These are phyloP conservation scores for Hamamelis virginiana DNA, from an alignment of 164 flowering plant genomes.

Conservation along the genomic window DNA sequence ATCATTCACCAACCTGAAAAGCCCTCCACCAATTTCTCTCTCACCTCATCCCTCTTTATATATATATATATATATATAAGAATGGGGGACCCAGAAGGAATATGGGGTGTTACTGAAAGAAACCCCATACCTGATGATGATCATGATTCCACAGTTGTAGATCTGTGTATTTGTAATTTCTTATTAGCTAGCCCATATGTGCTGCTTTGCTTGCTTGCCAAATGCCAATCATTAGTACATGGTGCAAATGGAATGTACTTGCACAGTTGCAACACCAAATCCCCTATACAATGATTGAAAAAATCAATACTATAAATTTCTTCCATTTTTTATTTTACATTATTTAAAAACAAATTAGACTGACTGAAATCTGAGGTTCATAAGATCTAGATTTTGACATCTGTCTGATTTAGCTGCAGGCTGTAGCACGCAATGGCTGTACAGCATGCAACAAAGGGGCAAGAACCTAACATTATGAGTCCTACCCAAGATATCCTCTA, in stretches of 20 bases:
- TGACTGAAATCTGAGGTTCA: background rate
- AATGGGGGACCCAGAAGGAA: slow-evolving; percentile 7
- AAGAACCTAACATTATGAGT: background rate
- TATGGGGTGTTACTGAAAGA: slow-evolving; percentile 18
- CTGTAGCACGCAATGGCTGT: no score
- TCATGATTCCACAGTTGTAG: background rate
- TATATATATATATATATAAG: no score
- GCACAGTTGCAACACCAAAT: background rate
- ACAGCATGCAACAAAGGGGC: background rate
- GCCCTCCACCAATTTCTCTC: slow-evolving; percentile 10
- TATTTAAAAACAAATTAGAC: background rate
- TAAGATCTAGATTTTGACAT: background rate
- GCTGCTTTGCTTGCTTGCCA: slow-evolving; percentile 1
- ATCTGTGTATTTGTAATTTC: background rate
- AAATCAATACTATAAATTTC: background rate
- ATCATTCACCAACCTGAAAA: slow-evolving; percentile 30
- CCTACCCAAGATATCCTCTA: no score
- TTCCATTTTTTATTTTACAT: background rate
- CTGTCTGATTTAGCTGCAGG: slow-evolving; percentile 7
- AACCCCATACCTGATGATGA: slow-evolving; percentile 26
- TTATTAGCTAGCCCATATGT: slow-evolving; percentile 4
- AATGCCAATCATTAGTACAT: slow-evolving; percentile 21
- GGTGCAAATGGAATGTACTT: slow-evolving; percentile 25
- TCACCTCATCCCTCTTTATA: background rate
- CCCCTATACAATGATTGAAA: slow-evolving; percentile 22